Base-by-base conservation (phyloP, 2,329 filamentous ascomycete species). In the Colletotrichum sp. region DNA sequence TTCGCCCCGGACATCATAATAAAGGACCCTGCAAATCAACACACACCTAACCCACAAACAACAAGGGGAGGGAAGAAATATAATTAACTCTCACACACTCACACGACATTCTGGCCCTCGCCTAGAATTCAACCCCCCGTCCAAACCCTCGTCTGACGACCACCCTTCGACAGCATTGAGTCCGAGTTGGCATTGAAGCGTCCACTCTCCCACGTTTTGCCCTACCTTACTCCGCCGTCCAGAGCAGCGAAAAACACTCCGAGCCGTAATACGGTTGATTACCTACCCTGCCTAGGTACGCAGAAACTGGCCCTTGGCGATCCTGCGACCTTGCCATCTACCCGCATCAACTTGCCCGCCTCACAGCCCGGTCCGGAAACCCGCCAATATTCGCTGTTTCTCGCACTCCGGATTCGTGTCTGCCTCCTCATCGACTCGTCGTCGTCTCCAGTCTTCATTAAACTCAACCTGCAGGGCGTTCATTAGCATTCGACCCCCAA, bases 381-480 rank as follows among this genome's bases (percentile, higher is more conserved):
- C 36, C 65, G 65, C 47, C 63, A 15, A n/a, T 21, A 47, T 29
- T 24, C 54, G 15, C 36, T 55, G 13, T 55, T 18, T 24, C 29
- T 36, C 63, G 21, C 43, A 51, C 8, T 33, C 18, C 33, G 21
- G 15, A 36, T 11, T 29, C 8, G 54, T 24, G 21, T 57, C 27
- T 57, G 54, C 57, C 31, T 34, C 57, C 18, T 59, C 57, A 15
- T 33, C 57, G 12, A 34, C 31, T 33, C 27, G 55, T 29, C n/a
- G 57, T 33, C 57, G 29, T 55, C 68, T 72, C 62, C 63, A 67
- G 58, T 66, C 72, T 62, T 72, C 43, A 74, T 74, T 74, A 74
- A 72, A 74, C 63, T 72, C 62, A 43, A 71, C 61, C 62, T 70
- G 68, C 62, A 73, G 66, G 59, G 59, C 31, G 47, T 31, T 24